These are phyloP conservation scores for Akanthomyces dipterigenus DNA, from an alignment of 2,329 filamentous ascomycete genomes.

Conservation along the genomic window DNA sequence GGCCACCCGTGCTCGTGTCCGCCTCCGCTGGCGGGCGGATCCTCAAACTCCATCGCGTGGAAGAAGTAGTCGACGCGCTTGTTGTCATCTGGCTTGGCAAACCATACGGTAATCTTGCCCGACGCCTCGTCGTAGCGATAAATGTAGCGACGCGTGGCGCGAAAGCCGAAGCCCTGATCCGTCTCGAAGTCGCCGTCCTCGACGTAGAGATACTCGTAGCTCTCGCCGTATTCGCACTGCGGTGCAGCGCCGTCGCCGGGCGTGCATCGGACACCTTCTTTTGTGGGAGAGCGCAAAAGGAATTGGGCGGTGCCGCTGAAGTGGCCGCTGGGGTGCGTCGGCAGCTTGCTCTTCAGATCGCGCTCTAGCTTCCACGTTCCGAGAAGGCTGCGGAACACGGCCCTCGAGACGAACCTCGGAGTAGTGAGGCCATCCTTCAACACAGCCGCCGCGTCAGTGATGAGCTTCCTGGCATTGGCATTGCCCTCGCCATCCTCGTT, in stretches of 20 bases:
- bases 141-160: slow-evolving; percentile 59
- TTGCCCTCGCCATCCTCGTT: slow-evolving; percentile 30
- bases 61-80: slow-evolving; percentile 65
- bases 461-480: slow-evolving; percentile 35
- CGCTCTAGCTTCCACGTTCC: slow-evolving; percentile 62
- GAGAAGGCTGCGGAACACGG: slow-evolving; percentile 64
- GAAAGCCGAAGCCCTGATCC: slow-evolving; percentile 48
- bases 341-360: slow-evolving; percentile 44
- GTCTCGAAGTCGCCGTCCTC: slow-evolving; percentile 61
- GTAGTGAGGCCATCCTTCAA: slow-evolving; percentile 35
- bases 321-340: slow-evolving; percentile 55
- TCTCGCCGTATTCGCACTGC: slow-evolving; percentile 21
- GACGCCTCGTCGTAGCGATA: slow-evolving; percentile 59
- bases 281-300: slow-evolving; percentile 52
- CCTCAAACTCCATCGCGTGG: slow-evolving; percentile 60
- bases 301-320: slow-evolving; percentile 62
- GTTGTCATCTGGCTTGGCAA: slow-evolving; percentile 57
- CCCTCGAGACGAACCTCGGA: slow-evolving; percentile 52
- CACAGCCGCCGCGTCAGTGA: slow-evolving; percentile 38
- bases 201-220: slow-evolving; percentile 60
- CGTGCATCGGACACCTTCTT: slow-evolving; percentile 38
- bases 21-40: slow-evolving; percentile 25
- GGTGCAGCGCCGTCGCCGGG: slow-evolving; percentile 13
- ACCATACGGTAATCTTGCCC: slow-evolving; percentile 66
- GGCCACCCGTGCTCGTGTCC: slow-evolving; percentile 43